These are phyloP conservation scores for Tulasnella sp. DNA, from an alignment of 768 basidiomycete genomes.

Conservation along the genomic window DNA sequence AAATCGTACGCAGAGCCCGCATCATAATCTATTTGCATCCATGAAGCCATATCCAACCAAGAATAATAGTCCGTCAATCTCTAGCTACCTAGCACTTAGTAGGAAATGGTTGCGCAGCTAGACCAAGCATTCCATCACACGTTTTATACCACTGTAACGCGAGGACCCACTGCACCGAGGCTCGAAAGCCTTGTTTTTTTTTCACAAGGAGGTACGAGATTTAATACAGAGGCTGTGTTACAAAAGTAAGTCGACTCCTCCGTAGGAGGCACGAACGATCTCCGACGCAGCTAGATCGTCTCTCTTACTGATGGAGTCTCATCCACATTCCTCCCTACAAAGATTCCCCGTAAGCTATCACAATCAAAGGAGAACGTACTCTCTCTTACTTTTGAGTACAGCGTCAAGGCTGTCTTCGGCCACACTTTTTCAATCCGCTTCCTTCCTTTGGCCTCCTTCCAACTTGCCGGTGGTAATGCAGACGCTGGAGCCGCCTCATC, in stretches of 20 bases:
- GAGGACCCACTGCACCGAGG: no score
- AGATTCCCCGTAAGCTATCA: not conserved
- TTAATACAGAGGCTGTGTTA: no score
- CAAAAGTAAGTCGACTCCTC: no score
- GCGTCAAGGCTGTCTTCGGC: conserved; percentile 34
- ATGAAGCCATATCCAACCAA: no score
- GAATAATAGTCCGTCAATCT: no score
- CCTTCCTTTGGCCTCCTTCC: conserved; percentile 33
- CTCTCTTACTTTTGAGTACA: conserved; percentile 34
- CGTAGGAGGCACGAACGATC: not conserved
- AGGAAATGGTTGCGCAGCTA: no score
- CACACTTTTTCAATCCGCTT: conserved; percentile 26
- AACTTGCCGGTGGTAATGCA: conserved; percentile 22
- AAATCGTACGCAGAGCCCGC: not conserved
- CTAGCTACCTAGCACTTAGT: no score
- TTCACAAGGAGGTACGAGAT: no score
- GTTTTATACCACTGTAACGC: no score
- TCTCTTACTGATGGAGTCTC: conserved; percentile 14
- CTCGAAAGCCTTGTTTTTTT: no score
- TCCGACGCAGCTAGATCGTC: not conserved
- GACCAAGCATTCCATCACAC: no score
- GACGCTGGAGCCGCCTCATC: conserved; percentile 32
- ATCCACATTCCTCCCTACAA: conserved; percentile 37
- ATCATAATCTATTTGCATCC: no score
- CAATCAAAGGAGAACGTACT: not conserved